A percentile compares a stretch with the other conserved stretches of the same genome.
Conservation (phyloP, 169 alveolate genomes). For the Plasmodium billcollinsi region DNA sequence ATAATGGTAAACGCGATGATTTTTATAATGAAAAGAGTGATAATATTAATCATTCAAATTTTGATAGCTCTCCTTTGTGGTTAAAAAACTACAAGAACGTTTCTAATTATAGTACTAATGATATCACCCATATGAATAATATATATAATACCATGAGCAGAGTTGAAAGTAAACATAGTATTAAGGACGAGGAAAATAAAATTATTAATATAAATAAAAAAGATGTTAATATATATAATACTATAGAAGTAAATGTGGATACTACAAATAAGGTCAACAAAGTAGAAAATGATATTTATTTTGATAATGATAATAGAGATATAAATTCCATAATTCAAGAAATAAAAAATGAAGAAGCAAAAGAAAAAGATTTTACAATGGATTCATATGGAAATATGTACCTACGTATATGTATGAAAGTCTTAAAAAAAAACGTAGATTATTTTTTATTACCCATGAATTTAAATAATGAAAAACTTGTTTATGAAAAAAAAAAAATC, state of each 20-base stretch:
- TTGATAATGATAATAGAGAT: conserved; percentile 12
- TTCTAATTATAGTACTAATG: no score
- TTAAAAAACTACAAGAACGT: no score
- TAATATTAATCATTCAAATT: no score
- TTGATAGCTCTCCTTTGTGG: no score
- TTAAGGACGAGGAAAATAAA: not conserved
- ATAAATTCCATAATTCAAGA: conserved; percentile 53
- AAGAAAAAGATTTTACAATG: conserved; percentile 62
- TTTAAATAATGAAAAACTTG: conserved; percentile 37
- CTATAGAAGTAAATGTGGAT: not conserved
- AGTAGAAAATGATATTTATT: not conserved
- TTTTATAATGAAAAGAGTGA: no score
- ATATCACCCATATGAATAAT: not conserved
- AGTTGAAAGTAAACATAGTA: not conserved
- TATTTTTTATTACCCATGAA: conserved; percentile 22
- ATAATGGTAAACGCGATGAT: no score
- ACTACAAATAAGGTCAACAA: not conserved
- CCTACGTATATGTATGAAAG: conserved; percentile 45
- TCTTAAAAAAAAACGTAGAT: conserved; percentile 30
- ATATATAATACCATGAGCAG: not conserved
- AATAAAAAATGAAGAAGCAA: conserved; percentile 69
- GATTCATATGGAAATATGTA: conserved; percentile 70
- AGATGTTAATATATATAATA: not conserved
- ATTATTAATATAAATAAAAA: not conserved
- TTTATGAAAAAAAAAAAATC: conserved; percentile 69